Conservation (phyloP, 75 land plant species). For the Picea sitchensis region DNA sequence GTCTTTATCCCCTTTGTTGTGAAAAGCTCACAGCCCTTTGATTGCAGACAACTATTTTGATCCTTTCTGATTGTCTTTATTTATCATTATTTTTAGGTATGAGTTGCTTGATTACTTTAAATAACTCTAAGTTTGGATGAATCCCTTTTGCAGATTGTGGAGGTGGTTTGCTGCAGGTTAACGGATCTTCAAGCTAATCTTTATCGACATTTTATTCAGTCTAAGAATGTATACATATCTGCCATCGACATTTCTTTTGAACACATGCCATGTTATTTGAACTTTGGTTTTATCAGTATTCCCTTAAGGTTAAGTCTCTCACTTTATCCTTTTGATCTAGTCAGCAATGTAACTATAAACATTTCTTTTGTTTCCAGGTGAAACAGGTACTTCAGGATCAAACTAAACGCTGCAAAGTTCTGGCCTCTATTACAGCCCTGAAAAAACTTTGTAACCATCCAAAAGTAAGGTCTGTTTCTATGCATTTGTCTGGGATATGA, state of each 20-base stretch:
- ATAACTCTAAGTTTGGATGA: not conserved
- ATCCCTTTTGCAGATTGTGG: constrained; percentile 72
- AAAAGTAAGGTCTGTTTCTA: constrained; percentile 45
- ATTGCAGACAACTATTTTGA: not conserved
- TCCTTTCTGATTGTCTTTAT: not conserved
- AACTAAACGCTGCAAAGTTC: constrained; percentile 69
- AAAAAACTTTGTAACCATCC: constrained; percentile 99
- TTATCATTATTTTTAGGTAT: not conserved
- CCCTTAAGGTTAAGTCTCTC: not conserved
- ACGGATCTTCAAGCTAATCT: constrained; percentile 76
- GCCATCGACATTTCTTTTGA: not conserved
- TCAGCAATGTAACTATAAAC: not conserved
- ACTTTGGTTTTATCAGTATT: not conserved
- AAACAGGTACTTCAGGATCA: constrained; percentile 72
- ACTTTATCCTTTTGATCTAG: not conserved
- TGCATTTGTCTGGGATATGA: not conserved
- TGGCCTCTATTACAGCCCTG: constrained; percentile 91
- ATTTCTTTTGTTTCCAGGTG: constrained; percentile 37
- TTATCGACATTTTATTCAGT: constrained; percentile 87
- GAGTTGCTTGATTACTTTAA: not conserved
- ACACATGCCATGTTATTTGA: not conserved
- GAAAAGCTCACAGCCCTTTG: not conserved
- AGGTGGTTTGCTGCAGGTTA: constrained; percentile 97
- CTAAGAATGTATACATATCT: constrained; percentile 78
- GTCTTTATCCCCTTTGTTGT: not conserved